Conservation (phyloP, 2,329 filamentous ascomycete genomes). For the Paradendryphiella salina region DNA sequence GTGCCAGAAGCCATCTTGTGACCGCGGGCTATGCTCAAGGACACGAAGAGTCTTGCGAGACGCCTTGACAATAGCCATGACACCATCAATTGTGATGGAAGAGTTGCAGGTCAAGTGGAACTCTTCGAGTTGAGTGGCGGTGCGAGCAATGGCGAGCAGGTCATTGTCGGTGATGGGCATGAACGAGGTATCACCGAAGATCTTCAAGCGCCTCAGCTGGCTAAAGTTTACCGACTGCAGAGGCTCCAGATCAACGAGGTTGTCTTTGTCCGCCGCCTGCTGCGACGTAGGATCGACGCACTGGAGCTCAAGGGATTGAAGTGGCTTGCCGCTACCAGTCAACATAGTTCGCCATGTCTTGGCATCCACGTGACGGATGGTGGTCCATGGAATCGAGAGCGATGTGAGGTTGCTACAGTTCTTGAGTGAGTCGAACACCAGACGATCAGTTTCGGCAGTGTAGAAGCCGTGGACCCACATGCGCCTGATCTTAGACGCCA, state of each 20-base stretch:
- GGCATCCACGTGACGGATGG: constrained; percentile 54
- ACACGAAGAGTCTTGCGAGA: constrained; percentile 54
- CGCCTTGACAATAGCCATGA: constrained; percentile 57
- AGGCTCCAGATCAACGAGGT: constrained; percentile 50
- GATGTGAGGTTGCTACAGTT: constrained; percentile 54
- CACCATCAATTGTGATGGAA: constrained; percentile 57
- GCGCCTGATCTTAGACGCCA: constrained; percentile 55
- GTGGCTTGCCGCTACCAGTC: constrained; percentile 49
- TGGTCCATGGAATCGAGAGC: constrained; percentile 58
- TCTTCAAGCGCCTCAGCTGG: constrained; percentile 55
- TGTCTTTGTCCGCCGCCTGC: constrained; percentile 48
- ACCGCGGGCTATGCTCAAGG: constrained; percentile 58
- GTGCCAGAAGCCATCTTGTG: constrained; percentile 57
- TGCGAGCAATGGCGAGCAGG: constrained; percentile 55
- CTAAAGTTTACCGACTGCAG: constrained; percentile 56
- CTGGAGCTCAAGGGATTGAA: constrained; percentile 57
- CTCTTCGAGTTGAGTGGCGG: constrained; percentile 56
- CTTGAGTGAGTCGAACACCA: constrained; percentile 54
- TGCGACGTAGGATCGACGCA: constrained; percentile 54
- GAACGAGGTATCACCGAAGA: constrained; percentile 59
- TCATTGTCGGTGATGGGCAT: constrained; percentile 57
- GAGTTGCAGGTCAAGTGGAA: constrained; percentile 59
- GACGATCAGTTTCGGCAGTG: constrained; percentile 54
- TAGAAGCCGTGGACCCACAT: constrained; percentile 62
- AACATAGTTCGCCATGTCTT: constrained; percentile 55